A percentile compares a stretch with the other conserved stretches of the same genome.
These are phyloP conservation scores for Myrmaecium sp. DNA, from an alignment of 2,329 filamentous ascomycete species.

Conservation along the genomic window DNA sequence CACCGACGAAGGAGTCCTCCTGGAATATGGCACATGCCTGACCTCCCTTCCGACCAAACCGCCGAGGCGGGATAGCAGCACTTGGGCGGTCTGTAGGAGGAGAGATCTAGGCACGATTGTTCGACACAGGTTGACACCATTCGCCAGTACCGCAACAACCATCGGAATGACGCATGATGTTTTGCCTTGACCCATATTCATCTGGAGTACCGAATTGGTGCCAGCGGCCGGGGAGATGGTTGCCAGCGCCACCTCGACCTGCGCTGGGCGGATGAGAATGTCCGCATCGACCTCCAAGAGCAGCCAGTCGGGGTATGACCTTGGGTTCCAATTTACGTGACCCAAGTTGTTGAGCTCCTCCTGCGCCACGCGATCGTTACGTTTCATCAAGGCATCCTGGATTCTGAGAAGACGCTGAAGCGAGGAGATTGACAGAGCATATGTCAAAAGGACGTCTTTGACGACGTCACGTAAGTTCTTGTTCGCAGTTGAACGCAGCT, in stretches of 20 bases:
- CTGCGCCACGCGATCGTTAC: conserved; percentile 12
- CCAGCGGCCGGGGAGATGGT: conserved; percentile 27
- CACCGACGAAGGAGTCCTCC: too few relatives aligned
- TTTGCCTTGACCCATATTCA: conserved; percentile 22
- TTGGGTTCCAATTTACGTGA: conserved; percentile 38
- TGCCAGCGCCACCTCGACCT: conserved; percentile 37
- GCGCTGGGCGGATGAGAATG: conserved; percentile 42
- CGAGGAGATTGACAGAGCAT: conserved; percentile 23
- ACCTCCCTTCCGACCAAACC: conserved; percentile 22
- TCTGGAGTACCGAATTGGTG: conserved; percentile 10
- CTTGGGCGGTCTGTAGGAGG: conserved; percentile 41
- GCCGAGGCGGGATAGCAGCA: conserved; percentile 37
- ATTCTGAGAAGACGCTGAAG: conserved; percentile 28
- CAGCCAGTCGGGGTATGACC: conserved; percentile 39
- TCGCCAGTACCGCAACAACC: conserved; percentile 26
- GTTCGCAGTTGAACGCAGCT: conserved; percentile 20
- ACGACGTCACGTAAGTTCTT: too few relatives aligned
- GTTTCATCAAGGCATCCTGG: conserved; percentile 9
- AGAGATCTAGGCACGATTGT: conserved; percentile 46
- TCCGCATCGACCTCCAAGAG: conserved; percentile 48
- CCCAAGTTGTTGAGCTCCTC: conserved; percentile 31
- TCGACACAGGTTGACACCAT: conserved; percentile 34
- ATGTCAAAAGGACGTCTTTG: conserved; percentile 21
- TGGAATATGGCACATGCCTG: conserved; percentile 1
- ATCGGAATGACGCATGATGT: conserved; percentile 15